Conservation (phyloP, 768 basidiomycete genomes). For the Tricholoma hemisulphureum region DNA sequence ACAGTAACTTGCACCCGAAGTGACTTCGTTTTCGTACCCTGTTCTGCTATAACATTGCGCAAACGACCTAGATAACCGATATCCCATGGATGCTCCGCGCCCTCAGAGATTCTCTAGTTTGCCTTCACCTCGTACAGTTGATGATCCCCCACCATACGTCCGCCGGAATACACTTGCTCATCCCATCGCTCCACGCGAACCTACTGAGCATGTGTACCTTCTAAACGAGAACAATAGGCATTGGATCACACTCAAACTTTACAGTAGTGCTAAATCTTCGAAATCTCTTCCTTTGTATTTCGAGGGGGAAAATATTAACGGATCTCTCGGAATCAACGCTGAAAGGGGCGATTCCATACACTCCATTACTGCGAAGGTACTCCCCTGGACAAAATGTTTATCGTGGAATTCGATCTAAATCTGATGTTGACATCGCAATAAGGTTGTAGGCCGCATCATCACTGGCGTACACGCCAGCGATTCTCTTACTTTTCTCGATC, state of each 20-base stretch:
- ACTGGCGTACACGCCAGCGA: slow-evolving; percentile 28
- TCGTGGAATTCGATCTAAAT: background rate
- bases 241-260: slow-evolving; percentile 25
- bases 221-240: slow-evolving; percentile 6
- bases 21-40: no score
- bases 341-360: background rate
- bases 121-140: slow-evolving; percentile 44
- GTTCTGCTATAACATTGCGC: no score
- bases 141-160: slow-evolving; percentile 48
- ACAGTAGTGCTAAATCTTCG: background rate
- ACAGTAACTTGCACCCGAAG: no score
- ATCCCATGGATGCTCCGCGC: slow-evolving; percentile 24
- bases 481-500: slow-evolving; percentile 29
- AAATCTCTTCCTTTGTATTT: background rate
- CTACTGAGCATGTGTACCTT: slow-evolving; percentile 15
- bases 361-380: slow-evolving; percentile 26
- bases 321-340: background rate
- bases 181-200: slow-evolving; percentile 38
- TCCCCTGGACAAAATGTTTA: background rate
- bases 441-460: slow-evolving; percentile 23
- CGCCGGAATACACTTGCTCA: slow-evolving; percentile 44
- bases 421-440: background rate
- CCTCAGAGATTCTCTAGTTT: slow-evolving; percentile 48
- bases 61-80: background rate
- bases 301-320: background rate